These are phyloP conservation scores for Flaveria robusta DNA, from an alignment of 129 eudicot genomes.

Conservation along the genomic window DNA sequence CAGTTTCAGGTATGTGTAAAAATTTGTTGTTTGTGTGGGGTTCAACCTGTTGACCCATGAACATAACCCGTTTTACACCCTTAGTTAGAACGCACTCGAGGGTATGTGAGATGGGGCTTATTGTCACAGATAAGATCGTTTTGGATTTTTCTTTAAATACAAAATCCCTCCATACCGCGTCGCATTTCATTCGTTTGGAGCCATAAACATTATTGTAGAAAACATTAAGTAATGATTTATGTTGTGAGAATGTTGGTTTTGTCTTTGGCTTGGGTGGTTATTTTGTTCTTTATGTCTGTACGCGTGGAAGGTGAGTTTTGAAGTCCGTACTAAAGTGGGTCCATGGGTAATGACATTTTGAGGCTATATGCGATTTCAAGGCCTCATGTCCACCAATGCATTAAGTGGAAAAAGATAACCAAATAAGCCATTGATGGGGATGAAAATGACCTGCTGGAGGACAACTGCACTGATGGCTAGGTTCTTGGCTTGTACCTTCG, in stretches of 20 bases:
- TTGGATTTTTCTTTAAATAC: not conserved
- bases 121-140: not conserved
- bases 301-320: slow-evolving; percentile 2
- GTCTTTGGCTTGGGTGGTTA: not conserved
- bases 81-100: not conserved
- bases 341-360: slow-evolving; percentile 20
- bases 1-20: not conserved
- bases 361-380: slow-evolving; percentile 26
- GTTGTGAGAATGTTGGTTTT: slow-evolving; percentile 23
- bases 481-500: too few species aligned
- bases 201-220: slow-evolving; percentile 1
- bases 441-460: slow-evolving; percentile 25
- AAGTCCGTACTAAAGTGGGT: slow-evolving; percentile 24
- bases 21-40: not conserved
- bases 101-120: not conserved
- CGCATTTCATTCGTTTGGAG: not conserved
- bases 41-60: not conserved
- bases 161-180: not conserved
- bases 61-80: not conserved
- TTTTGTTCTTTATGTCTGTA: not conserved
- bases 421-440: not conserved
- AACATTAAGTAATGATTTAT: not conserved
- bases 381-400: slow-evolving; percentile 42
- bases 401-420: slow-evolving; percentile 47
- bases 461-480: too few species aligned